Conservation (phyloP, 139 green algal species). For the Tetradesmus obliquus region DNA sequence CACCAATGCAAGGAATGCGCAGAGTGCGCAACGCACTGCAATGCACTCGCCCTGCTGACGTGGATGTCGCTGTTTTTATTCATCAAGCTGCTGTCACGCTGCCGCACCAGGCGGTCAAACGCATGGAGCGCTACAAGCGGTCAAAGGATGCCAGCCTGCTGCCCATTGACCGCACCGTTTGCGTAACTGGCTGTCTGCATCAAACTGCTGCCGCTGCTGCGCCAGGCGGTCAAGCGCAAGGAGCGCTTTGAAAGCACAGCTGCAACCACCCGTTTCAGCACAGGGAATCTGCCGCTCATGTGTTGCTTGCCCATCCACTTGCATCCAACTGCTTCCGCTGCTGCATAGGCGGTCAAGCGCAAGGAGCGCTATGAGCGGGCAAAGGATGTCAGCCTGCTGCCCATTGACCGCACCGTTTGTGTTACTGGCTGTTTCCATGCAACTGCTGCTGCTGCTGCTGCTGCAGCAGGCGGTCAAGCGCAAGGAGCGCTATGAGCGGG, state of each 20-base stretch:
- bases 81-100: background rate
- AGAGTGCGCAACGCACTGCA: too few relatives aligned
- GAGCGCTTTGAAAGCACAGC: background rate
- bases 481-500: slow-evolving; percentile 16
- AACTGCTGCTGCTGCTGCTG: background rate
- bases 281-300: too few relatives aligned
- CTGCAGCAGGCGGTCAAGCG: background rate
- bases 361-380: slow-evolving; percentile 16
- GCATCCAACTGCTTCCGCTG: background rate
- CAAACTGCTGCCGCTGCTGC: background rate
- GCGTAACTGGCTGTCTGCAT: background rate
- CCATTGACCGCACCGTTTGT: background rate
- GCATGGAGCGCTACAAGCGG: background rate
- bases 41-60: too few relatives aligned
- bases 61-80: background rate
- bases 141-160: background rate
- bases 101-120: background rate
- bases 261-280: too few relatives aligned
- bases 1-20: too few relatives aligned
- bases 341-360: background rate
- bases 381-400: background rate
- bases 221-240: background rate
- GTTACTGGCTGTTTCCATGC: background rate
- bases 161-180: background rate
- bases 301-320: too few relatives aligned